Percentiles rank a stretch among this genome's conserved stretches.
These are phyloP conservation scores for Protea cynaroides DNA, from an alignment of 164 flowering plant genomes.

Conservation along the genomic window DNA sequence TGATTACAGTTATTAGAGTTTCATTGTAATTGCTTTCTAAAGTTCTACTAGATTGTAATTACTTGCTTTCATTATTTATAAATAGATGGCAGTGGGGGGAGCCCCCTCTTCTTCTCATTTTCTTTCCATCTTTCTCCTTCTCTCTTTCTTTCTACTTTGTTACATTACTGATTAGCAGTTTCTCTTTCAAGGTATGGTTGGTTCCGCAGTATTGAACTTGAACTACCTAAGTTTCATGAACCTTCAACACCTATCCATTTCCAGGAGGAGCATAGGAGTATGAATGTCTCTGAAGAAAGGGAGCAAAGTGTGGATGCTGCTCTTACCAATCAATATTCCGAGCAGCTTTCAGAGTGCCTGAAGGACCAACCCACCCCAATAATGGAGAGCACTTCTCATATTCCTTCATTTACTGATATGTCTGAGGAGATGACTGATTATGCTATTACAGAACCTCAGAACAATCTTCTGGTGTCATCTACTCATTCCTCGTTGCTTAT, in stretches of 20 bases:
- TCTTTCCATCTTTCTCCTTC: too few relatives aligned
- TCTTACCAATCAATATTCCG: constrained; percentile 18
- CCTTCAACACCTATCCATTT: constrained; percentile 17
- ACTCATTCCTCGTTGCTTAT: constrained; percentile 17
- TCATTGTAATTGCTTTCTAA: too few relatives aligned
- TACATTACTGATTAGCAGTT: background rate
- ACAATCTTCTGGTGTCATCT: constrained; percentile 14
- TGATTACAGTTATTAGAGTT: too few relatives aligned
- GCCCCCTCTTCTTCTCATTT: too few relatives aligned
- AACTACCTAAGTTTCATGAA: constrained; percentile 19
- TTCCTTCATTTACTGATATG: constrained; percentile 12
- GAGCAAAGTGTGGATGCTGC: constrained; percentile 18
- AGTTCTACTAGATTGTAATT: too few relatives aligned
- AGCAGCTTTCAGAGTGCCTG: constrained; percentile 13
- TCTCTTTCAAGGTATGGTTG: constrained; percentile 81
- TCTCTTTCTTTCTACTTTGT: too few relatives aligned
- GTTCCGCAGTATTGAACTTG: constrained; percentile 44
- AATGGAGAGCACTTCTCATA: constrained; percentile 10
- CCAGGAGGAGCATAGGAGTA: constrained; percentile 14
- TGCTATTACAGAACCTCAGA: constrained; percentile 9
- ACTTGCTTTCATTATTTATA: too few relatives aligned
- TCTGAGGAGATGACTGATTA: constrained; percentile 16
- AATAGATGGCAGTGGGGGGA: too few relatives aligned
- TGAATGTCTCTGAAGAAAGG: constrained; percentile 16
- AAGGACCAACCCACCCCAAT: constrained; percentile 20